phyloP scores from a whole-genome alignment of 768 basidiomycete genomes.

The Russula compacta region DNA sequence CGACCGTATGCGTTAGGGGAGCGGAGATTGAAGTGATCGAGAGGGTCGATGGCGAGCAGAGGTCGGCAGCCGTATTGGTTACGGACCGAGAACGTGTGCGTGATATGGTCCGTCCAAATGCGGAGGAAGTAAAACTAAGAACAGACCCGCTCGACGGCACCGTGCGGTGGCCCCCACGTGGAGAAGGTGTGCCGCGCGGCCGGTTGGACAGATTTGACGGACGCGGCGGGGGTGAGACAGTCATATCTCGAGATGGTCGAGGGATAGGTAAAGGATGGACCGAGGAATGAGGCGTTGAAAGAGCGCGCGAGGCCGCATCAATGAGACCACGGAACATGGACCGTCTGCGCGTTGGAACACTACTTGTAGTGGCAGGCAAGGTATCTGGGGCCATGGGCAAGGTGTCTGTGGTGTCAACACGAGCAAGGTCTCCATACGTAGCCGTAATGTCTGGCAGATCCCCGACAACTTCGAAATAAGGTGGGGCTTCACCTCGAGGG shows the following conservation, averaged over 20 bases:
- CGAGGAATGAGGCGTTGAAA: not conserved
- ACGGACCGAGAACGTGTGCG: slow-evolving; percentile 39
- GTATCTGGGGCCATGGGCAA: slow-evolving; percentile 11
- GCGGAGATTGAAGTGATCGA: slow-evolving; percentile 68
- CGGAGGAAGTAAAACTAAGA: slow-evolving; percentile 27
- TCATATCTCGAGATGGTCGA: not conserved
- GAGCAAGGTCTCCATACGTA: slow-evolving; percentile 4
- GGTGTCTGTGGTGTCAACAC: slow-evolving; percentile 15
- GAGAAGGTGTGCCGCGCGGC: slow-evolving; percentile 9
- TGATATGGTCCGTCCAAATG: slow-evolving; percentile 39
- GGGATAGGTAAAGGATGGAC: not conserved
- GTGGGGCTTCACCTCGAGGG: slow-evolving; percentile 54
- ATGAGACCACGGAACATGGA: slow-evolving; percentile 36
- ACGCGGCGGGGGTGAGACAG: slow-evolving; percentile 1
- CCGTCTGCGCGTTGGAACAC: slow-evolving; percentile 23
- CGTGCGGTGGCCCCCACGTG: slow-evolving; percentile 25
- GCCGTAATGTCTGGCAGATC: slow-evolving; percentile 19
- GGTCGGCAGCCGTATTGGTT: slow-evolving; percentile 27
- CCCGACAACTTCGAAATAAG: slow-evolving; percentile 51
- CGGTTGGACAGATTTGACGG: slow-evolving; percentile 14
- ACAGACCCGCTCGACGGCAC: slow-evolving; percentile 32
- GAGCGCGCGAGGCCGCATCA: slow-evolving; percentile 16
- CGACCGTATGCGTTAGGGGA: slow-evolving; percentile 64
- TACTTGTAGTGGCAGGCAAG: not conserved
- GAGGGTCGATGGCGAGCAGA: slow-evolving; percentile 59